A percentile compares a stretch with the other conserved stretches of the same genome.
Evolutionary conservation across 805 yeast genomes (phyloP).

Genomic region (Starmerella khaoyaiensis): DNA sequence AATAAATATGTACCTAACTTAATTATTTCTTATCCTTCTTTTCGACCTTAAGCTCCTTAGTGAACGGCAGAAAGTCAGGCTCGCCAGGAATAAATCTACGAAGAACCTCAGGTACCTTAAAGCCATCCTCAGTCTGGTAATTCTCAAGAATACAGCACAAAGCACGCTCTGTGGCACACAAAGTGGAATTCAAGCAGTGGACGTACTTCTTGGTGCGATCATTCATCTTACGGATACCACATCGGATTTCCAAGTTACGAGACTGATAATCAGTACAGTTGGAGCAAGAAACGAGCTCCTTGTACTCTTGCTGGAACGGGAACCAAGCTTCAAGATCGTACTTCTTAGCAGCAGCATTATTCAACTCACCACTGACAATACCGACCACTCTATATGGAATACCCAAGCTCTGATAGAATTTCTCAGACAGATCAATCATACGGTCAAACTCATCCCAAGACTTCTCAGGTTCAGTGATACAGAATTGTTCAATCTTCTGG

Average conservation of each 20-base stretch:
- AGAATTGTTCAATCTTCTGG: constrained; percentile 95
- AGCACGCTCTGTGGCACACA: constrained; percentile 97
- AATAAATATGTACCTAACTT: too few relatives aligned
- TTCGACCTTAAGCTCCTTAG: constrained; percentile 47
- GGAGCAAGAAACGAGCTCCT: constrained; percentile 95
- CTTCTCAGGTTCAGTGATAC: constrained; percentile 91
- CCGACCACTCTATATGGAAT: constrained; percentile 96
- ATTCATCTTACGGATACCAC: constrained; percentile 91
- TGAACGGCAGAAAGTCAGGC: constrained; percentile 89
- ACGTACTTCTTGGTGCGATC: constrained; percentile 95
- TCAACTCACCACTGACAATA: constrained; percentile 95
- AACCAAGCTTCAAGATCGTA: constrained; percentile 99
- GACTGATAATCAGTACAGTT: constrained; percentile 99
- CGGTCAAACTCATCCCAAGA: constrained; percentile 96
- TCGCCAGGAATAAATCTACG: constrained; percentile 96
- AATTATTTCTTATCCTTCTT: constrained; percentile 20
- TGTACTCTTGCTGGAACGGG: constrained; percentile 98
- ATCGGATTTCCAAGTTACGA: constrained; percentile 95
- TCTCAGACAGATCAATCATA: constrained; percentile 86
- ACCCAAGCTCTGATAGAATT: constrained; percentile 80
- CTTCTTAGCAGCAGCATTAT: constrained; percentile 98
- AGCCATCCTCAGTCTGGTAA: constrained; percentile 94
- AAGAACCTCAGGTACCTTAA: constrained; percentile 84
- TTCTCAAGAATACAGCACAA: constrained; percentile 94
- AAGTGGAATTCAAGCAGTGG: constrained; percentile 93